These are phyloP conservation scores for Suhomyces kilbournensis DNA, from an alignment of 805 yeast species.

Conservation along the genomic window DNA sequence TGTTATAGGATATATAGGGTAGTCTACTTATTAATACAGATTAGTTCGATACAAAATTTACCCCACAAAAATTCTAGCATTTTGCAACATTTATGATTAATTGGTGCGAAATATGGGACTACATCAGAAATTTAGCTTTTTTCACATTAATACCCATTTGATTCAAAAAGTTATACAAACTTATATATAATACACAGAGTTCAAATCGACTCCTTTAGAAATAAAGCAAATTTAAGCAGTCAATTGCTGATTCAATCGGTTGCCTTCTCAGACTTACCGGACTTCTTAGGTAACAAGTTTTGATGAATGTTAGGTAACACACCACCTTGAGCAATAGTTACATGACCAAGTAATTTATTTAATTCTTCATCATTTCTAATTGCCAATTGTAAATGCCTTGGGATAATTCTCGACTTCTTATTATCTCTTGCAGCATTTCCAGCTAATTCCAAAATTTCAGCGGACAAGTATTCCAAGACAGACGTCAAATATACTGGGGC, in stretches of 20 bases:
- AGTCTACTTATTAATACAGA: not conserved
- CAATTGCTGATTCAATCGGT: conserved; percentile 22
- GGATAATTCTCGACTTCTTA: conserved; percentile 71
- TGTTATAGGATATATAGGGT: not conserved
- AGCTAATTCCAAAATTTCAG: conserved; percentile 96
- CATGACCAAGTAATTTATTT: conserved; percentile 83
- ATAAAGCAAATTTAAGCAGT: not conserved
- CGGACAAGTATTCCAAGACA: conserved; percentile 94
- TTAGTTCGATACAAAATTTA: not conserved
- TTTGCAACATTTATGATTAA: not conserved
- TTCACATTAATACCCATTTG: not conserved
- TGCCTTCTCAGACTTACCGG: conserved; percentile 57
- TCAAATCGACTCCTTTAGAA: not conserved
- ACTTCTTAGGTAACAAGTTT: conserved; percentile 82
- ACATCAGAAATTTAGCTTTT: not conserved
- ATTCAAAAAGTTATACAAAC: not conserved
- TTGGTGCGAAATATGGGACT: not conserved
- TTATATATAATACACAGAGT: conserved; percentile 6
- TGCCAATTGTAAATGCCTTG: conserved; percentile 98
- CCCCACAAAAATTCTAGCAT: not conserved
- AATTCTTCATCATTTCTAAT: conserved; percentile 98
- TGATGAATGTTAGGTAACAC: conserved; percentile 96
- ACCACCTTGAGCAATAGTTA: conserved; percentile 98
- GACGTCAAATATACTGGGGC: conserved; percentile 98
- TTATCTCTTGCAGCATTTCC: conserved; percentile 97